Evolutionary conservation across 2,329 filamentous ascomycete genomes (phyloP).

Genomic region (Helotiales sp.): DNA sequence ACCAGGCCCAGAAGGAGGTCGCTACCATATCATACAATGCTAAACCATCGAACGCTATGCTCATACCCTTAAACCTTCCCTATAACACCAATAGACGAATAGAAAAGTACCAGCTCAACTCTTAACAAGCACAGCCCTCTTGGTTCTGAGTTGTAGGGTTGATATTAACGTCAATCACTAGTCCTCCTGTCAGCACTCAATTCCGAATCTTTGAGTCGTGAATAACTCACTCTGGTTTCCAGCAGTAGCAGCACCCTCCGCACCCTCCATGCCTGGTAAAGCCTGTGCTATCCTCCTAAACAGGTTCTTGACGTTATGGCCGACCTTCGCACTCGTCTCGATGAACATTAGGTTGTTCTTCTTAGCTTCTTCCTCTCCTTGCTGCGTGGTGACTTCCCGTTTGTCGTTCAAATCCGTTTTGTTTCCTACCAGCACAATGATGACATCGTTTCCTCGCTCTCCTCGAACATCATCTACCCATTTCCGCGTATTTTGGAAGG

Average conservation of each 20-base stretch:
- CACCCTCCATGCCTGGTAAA: slow-evolving; percentile 94
- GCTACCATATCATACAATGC: slow-evolving; percentile 35
- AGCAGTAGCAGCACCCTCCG: slow-evolving; percentile 72
- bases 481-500: slow-evolving; percentile 97
- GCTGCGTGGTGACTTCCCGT: slow-evolving; percentile 91
- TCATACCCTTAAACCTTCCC: slow-evolving; percentile 30
- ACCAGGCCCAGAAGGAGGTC: slow-evolving; percentile 8
- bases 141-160: slow-evolving; percentile 68
- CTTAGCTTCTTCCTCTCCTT: slow-evolving; percentile 97
- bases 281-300: slow-evolving; percentile 99
- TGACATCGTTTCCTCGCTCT: slow-evolving; percentile 96
- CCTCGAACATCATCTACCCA: slow-evolving; percentile 99
- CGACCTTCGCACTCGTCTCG: slow-evolving; percentile 96
- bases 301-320: slow-evolving; percentile 95
- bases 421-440: slow-evolving; percentile 97
- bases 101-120: slow-evolving; percentile 6
- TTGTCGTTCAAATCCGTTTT: slow-evolving; percentile 99
- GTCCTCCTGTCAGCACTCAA: not conserved
- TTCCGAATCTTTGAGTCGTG: not conserved
- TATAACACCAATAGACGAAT: slow-evolving; percentile 27
- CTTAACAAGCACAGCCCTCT: slow-evolving; percentile 70
- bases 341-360: slow-evolving; percentile 99
- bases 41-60: slow-evolving; percentile 35
- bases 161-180: slow-evolving; percentile 94
- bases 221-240: slow-evolving; percentile 71